phyloP scores from a whole-genome alignment of 1,284 basidiomycete genomes.

The Cutaneotrichosporon sp. region DNA sequence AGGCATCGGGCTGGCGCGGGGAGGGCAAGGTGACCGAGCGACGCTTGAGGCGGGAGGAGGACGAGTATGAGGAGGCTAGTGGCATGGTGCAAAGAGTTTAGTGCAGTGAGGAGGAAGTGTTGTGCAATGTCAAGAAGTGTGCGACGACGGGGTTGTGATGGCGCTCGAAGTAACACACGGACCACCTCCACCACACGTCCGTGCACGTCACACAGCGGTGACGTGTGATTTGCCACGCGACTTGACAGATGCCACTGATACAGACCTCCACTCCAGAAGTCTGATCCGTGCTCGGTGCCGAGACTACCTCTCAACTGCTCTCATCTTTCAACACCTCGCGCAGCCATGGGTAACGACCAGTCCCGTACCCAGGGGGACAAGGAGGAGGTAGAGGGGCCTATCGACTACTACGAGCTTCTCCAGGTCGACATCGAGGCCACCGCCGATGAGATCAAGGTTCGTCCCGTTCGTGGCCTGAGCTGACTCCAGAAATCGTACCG shows the following conservation, averaged over 20 bases:
- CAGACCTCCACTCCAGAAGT: conserved; percentile 4
- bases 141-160: conserved; percentile 4
- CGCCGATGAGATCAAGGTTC: conserved; percentile 82
- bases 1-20: background rate
- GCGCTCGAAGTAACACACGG: background rate
- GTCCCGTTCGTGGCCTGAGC: conserved; percentile 24
- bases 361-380: conserved; percentile 27
- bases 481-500: conserved; percentile 71
- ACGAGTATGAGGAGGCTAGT: background rate
- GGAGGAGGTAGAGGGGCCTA: conserved; percentile 30
- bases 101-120: background rate
- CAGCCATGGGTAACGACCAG: conserved; percentile 51
- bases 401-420: conserved; percentile 78
- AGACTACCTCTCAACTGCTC: no score
- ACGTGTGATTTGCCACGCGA: conserved; percentile 2
- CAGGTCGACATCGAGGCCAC: conserved; percentile 77
- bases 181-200: conserved; percentile 17
- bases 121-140: background rate
- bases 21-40: background rate
- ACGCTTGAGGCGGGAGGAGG: background rate
- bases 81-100: background rate
- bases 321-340: background rate
- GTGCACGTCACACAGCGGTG: background rate
- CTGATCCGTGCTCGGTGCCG: no score
- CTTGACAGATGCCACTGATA: no score